phyloP scores from a whole-genome alignment of 768 basidiomycete genomes.

The Collybia sp. region DNA sequence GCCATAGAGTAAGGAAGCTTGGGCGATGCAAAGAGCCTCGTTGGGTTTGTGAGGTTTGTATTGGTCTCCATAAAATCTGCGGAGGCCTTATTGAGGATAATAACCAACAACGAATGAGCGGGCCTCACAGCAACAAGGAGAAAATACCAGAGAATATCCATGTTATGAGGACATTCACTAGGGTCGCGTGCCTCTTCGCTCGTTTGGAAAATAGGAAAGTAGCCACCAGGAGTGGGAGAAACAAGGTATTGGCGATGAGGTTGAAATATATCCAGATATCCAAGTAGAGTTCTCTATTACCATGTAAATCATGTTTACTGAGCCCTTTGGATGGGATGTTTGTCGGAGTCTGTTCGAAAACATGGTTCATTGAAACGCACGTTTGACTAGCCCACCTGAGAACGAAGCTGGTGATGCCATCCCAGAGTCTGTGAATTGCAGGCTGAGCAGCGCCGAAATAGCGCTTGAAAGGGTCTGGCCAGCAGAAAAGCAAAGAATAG shows the following conservation, averaged over 20 bases:
- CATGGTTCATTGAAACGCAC: too few relatives aligned
- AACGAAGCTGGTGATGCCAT: too few relatives aligned
- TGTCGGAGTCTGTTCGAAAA: too few relatives aligned
- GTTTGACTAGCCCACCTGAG: too few relatives aligned
- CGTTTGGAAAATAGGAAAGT: constrained; percentile 38
- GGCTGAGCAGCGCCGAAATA: too few relatives aligned
- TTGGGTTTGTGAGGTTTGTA: constrained; percentile 28
- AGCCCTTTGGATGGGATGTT: too few relatives aligned
- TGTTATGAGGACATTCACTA: constrained; percentile 42
- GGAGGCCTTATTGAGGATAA: not conserved
- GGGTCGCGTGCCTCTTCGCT: constrained; percentile 32
- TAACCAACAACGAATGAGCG: not conserved
- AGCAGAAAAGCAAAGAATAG: too few relatives aligned
- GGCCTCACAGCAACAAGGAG: constrained; percentile 36
- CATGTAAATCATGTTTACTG: too few relatives aligned
- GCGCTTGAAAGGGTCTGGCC: too few relatives aligned
- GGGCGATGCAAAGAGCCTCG: constrained; percentile 34
- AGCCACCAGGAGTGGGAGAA: constrained; percentile 36
- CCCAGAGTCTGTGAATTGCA: too few relatives aligned
- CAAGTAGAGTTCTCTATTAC: not conserved
- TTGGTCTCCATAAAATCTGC: constrained; percentile 35
- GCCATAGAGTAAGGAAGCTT: constrained; percentile 36
- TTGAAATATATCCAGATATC: constrained; percentile 26
- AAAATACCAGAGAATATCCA: constrained; percentile 43
- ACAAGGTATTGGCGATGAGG: constrained; percentile 39